Evolutionary conservation across 805 yeast genomes (phyloP).

Genomic region (Wickerhamiella qilinensis): DNA sequence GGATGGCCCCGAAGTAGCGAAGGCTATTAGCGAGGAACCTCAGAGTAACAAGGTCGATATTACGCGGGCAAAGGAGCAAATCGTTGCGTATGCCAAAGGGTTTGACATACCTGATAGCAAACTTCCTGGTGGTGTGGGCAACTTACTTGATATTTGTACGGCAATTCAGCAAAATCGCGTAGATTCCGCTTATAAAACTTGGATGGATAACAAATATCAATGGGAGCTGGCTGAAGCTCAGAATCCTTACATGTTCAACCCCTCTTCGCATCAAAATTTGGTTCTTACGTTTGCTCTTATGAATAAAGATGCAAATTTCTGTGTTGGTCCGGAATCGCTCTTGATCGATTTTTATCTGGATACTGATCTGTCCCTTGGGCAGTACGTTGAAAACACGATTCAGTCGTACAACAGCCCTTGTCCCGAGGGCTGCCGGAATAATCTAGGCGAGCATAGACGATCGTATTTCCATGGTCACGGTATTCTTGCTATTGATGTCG

Average conservation of each 20-base stretch:
- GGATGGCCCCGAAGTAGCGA: background rate
- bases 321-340: constrained; percentile 78
- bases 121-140: background rate
- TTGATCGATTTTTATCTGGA: constrained; percentile 81
- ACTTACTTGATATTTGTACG: too few relatives aligned
- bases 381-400: constrained; percentile 66
- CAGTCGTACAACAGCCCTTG: constrained; percentile 52
- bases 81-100: background rate
- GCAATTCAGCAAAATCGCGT: background rate
- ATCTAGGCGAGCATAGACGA: constrained; percentile 57
- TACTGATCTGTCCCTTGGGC: constrained; percentile 79
- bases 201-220: constrained; percentile 32
- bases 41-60: background rate
- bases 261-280: constrained; percentile 62
- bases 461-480: constrained; percentile 83
- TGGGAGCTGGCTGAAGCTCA: constrained; percentile 50
- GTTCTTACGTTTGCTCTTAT: constrained; percentile 57
- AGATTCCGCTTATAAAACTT: constrained; percentile 1
- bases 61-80: too few relatives aligned
- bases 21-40: background rate
- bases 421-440: constrained; percentile 66
- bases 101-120: background rate
- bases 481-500: constrained; percentile 62
- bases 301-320: constrained; percentile 71
- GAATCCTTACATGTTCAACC: constrained; percentile 44